Evolutionary conservation across 2,329 filamentous ascomycete genomes (phyloP), one percentile per base, ranked within the genome.

Genomic region (Xylariaceae sp.): DNA sequence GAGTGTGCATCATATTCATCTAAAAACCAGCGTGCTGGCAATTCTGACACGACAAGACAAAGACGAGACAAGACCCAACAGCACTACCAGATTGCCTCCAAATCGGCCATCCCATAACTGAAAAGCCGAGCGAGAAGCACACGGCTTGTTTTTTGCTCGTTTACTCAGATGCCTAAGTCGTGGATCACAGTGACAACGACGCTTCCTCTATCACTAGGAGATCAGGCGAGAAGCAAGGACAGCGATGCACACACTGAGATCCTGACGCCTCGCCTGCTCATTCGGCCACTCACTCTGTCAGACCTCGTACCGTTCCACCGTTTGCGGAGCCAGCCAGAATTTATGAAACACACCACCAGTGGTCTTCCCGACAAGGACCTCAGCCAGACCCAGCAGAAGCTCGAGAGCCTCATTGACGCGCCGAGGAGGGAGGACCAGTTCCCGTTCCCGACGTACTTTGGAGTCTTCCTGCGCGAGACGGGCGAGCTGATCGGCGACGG

Each of bases 401-500:
- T 45, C n/a, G 18, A 39, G 9, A 34, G 32, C n/a, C 21, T 45
- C 4, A 18, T 39, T 21, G 28, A 17, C 13, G 31, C 40, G 8
- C 21, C 31, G 12, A 13, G 17, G 13, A 30, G n/a, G 6, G 15
- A 18, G n/a, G 28, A 31, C 11, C 14, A 11, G 14, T n/a, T 36
- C 11, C 33, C 30, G 11, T 36, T 33, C 18, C 31, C 26, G 9
- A 34, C 33, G 1, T 43, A 43, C 14, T 43, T 41, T 15, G 42
- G 38, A 13, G 34, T 41, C 24, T 44, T 41, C 31, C 36, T 43
- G 3, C 17, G 18, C 9, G 11, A 32, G 11, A 41, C 38, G 15
- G 41, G 36, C 8, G 36, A 43, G 29, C 36, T 40, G 15, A 43
- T 43, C 33, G 41, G 41, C 9, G 41, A 43, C 33, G 41, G 41